phyloP scores from a whole-genome alignment of 345 rosid species.

The Lepidium aucheri region DNA sequence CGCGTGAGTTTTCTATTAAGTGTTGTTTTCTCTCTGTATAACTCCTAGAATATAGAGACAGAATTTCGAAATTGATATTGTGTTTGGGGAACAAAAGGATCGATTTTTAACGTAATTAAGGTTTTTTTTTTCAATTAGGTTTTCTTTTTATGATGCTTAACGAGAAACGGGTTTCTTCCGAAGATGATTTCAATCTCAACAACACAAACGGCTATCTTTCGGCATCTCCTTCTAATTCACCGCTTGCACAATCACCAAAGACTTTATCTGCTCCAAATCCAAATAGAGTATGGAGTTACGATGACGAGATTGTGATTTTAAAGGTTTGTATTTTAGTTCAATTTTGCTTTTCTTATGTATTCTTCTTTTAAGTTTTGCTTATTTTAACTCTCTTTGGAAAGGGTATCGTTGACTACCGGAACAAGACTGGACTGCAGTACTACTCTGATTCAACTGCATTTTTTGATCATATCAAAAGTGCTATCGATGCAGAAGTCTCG shows the following conservation, averaged over 20 bases:
- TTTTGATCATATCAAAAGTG: not conserved
- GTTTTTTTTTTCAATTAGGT: not conserved
- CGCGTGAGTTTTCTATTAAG: too few relatives aligned
- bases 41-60: not conserved
- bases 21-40: too few relatives aligned
- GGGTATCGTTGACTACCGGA: not conserved
- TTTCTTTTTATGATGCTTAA: not conserved
- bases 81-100: not conserved
- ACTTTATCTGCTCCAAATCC: not conserved
- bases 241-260: too few relatives aligned
- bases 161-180: not conserved
- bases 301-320: conserved; percentile 3
- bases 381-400: not conserved
- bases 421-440: not conserved
- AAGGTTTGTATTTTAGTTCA: not conserved
- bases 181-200: not conserved
- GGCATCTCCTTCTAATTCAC: too few relatives aligned
- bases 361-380: not conserved
- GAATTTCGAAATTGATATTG: not conserved
- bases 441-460: not conserved
- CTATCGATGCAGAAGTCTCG: not conserved
- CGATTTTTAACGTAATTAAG: not conserved
- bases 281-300: not conserved
- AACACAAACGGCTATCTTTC: not conserved
- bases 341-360: not conserved